phyloP scores from a whole-genome alignment of 108 stramenopile genomes.

The Cylindrotheca closterium region DNA sequence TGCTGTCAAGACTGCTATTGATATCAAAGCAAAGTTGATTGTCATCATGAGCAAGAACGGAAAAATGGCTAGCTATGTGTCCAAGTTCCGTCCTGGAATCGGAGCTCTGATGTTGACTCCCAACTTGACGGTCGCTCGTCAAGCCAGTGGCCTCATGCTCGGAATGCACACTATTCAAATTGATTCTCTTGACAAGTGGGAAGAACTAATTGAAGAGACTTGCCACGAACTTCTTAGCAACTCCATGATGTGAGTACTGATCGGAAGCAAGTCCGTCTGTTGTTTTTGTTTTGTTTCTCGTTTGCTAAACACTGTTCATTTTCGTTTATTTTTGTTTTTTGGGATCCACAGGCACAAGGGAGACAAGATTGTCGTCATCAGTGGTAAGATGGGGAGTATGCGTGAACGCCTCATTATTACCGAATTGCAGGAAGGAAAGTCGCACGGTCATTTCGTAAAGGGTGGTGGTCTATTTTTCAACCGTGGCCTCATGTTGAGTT shows the following conservation, averaged over 20 bases:
- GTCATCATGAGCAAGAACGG: conserved; percentile 90
- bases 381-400: conserved; percentile 22
- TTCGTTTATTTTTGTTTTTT: too few species aligned
- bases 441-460: conserved; percentile 29
- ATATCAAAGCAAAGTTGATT: conserved; percentile 80
- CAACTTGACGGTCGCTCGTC: conserved; percentile 46
- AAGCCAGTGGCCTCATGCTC: conserved; percentile 55
- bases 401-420: conserved; percentile 26
- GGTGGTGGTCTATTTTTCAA: conserved; percentile 36
- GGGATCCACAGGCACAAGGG: too few species aligned
- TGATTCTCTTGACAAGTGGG: conserved; percentile 45
- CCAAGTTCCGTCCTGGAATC: conserved; percentile 86
- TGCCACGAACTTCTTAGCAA: conserved; percentile 57
- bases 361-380: conserved; percentile 31
- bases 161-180: conserved; percentile 36
- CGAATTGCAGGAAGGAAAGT: conserved; percentile 23
- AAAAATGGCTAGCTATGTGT: conserved; percentile 69
- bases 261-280: too few species aligned
- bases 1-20: conserved; percentile 92
- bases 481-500: conserved; percentile 19
- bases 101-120: conserved; percentile 79
- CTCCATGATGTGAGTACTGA: conserved; percentile 73
- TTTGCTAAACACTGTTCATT: too few species aligned
- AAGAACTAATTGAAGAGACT: conserved; percentile 75
- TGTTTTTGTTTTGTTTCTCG: too few species aligned